Conservation (phyloP, 2,329 filamentous ascomycete species). For the Fusarium sp. region DNA sequence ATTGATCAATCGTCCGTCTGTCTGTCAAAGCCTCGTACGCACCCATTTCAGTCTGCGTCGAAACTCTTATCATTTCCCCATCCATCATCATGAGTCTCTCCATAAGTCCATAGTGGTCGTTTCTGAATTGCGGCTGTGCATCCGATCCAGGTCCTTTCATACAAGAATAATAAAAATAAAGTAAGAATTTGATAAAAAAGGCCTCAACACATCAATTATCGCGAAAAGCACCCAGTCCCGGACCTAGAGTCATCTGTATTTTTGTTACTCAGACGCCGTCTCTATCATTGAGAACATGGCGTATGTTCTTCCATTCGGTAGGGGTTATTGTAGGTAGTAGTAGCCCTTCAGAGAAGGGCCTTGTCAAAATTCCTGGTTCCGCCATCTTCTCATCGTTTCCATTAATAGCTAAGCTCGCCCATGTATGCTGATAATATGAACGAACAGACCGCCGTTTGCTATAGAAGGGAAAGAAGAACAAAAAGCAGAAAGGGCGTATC, state of each 20-base stretch:
- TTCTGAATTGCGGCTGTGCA: slow-evolving; percentile 23
- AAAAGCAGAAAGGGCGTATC: background rate
- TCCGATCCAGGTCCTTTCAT: slow-evolving; percentile 37
- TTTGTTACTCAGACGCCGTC: slow-evolving; percentile 26
- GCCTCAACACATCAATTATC: slow-evolving; percentile 27
- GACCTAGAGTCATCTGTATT: slow-evolving; percentile 16
- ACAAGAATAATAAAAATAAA: slow-evolving; percentile 32
- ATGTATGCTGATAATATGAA: slow-evolving; percentile 17
- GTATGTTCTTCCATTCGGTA: slow-evolving; percentile 1
- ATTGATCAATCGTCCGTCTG: slow-evolving; percentile 32
- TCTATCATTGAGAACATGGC: slow-evolving; percentile 18
- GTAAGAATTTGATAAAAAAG: slow-evolving; percentile 11
- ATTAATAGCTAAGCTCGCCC: slow-evolving; percentile 16
- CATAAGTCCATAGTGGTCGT: slow-evolving; percentile 14
- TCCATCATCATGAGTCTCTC: slow-evolving; percentile 18
- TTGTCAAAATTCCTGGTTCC: background rate
- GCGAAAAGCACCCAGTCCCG: slow-evolving; percentile 15
- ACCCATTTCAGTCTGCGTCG: slow-evolving; percentile 22
- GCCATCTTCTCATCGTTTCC: background rate
- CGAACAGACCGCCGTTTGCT: slow-evolving; percentile 20
- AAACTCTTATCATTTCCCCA: slow-evolving; percentile 18
- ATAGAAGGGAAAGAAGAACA: slow-evolving; percentile 18
- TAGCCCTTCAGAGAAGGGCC: background rate
- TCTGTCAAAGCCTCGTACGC: slow-evolving; percentile 26
- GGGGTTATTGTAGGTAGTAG: slow-evolving; percentile 12